Conservation (phyloP, 805 yeast species). For the Lipomyces orientalis region DNA sequence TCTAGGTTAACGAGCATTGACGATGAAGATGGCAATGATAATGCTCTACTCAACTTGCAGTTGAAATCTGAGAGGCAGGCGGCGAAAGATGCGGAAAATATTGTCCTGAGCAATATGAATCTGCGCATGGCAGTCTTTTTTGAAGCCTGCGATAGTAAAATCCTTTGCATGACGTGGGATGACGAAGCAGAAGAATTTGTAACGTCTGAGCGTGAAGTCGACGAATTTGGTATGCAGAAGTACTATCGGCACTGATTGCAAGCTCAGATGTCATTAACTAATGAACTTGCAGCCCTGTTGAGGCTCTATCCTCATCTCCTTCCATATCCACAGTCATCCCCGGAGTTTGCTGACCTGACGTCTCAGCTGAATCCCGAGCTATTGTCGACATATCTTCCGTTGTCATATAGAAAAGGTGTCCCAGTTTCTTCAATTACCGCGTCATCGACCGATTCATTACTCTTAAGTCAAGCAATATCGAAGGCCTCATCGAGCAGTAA, state of each 20-base stretch:
- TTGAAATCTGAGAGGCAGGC: neutral
- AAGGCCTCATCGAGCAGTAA: neutral
- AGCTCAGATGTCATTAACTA: neutral
- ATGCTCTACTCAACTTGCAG: constrained; percentile 32
- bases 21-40: constrained; percentile 13
- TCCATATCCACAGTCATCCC: constrained; percentile 47
- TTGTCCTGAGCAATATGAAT: constrained; percentile 26
- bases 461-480: constrained; percentile 30
- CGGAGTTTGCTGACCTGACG: constrained; percentile 43
- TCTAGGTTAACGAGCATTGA: constrained; percentile 10
- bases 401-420: constrained; percentile 6
- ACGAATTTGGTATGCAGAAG: neutral
- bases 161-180: constrained; percentile 50
- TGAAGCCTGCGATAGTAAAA: constrained; percentile 47
- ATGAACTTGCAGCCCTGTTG: constrained; percentile 40
- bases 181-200: constrained; percentile 45
- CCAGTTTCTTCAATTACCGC: constrained; percentile 54
- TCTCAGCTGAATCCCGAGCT: constrained; percentile 41
- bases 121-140: constrained; percentile 32
- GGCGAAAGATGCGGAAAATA: neutral
- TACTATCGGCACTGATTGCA: neutral
- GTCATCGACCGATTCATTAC: constrained; percentile 50
- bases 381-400: constrained; percentile 43
- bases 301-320: constrained; percentile 50
- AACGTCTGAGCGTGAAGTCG: constrained; percentile 11